phyloP scores from a whole-genome alignment of 495 filamentous ascomycete genomes.

The Aspergillus steynii region DNA sequence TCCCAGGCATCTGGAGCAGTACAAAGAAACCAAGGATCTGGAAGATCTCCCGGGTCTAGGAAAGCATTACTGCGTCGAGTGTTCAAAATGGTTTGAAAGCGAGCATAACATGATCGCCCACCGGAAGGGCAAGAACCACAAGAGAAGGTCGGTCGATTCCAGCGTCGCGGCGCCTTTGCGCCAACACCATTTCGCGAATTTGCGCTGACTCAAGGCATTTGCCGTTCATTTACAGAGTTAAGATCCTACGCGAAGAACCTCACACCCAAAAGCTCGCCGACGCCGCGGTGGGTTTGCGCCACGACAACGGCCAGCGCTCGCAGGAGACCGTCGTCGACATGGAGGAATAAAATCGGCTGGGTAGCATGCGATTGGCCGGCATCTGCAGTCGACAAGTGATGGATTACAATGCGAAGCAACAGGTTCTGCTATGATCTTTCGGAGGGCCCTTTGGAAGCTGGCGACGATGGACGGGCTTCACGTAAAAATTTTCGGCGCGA shows the following conservation, averaged over 20 bases:
- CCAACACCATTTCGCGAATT: neutral
- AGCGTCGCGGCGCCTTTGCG: constrained; percentile 1
- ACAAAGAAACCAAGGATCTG: constrained; percentile 72
- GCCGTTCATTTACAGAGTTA: constrained; percentile 54
- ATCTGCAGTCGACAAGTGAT: constrained; percentile 1
- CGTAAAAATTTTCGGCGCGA: constrained; percentile 13
- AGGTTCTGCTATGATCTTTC: neutral
- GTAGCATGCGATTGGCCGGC: constrained; percentile 3
- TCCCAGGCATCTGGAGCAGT: constrained; percentile 72
- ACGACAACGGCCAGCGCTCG: constrained; percentile 58
- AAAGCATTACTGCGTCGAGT: constrained; percentile 85
- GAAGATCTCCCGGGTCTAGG: constrained; percentile 89
- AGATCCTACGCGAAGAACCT: constrained; percentile 73
- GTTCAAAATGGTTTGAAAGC: constrained; percentile 93
- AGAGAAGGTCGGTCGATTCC: constrained; percentile 67
- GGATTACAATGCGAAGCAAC: constrained; percentile 7
- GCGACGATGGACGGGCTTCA: neutral
- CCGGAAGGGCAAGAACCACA: constrained; percentile 85
- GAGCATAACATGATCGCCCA: constrained; percentile 76
- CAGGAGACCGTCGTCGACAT: constrained; percentile 35
- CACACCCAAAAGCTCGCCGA: constrained; percentile 86
- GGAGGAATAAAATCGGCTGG: constrained; percentile 29
- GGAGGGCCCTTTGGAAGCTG: neutral
- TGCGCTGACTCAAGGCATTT: constrained; percentile 6
- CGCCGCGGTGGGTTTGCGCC: constrained; percentile 69